Conservation (phyloP, 208 protist species). For the Leishmania amazonensis region DNA sequence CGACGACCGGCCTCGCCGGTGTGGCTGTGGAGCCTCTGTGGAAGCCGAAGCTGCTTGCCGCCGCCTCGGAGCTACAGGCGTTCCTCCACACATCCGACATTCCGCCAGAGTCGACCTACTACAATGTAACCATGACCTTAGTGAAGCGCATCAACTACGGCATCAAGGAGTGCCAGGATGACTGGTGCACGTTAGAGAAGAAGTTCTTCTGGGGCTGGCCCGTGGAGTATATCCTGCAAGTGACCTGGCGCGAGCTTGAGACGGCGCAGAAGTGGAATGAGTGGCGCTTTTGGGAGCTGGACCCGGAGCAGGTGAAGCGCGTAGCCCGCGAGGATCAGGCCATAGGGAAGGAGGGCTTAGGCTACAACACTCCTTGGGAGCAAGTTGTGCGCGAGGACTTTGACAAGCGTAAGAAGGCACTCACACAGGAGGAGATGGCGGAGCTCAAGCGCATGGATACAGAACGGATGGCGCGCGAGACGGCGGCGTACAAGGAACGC, state of each 20-base stretch:
- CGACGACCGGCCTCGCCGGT: slow-evolving; percentile 87
- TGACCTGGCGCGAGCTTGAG: slow-evolving; percentile 91
- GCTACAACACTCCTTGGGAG: slow-evolving; percentile 89
- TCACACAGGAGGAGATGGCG: slow-evolving; percentile 93
- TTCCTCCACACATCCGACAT: slow-evolving; percentile 88
- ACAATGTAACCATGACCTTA: slow-evolving; percentile 91
- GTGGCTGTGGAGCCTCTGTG: slow-evolving; percentile 91
- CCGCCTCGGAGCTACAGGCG: slow-evolving; percentile 79
- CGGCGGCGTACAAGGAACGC: slow-evolving; percentile 89
- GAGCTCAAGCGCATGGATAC: slow-evolving; percentile 94
- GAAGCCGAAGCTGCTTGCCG: slow-evolving; percentile 91
- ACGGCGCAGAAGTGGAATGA: slow-evolving; percentile 94
- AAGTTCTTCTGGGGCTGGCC: slow-evolving; percentile 93
- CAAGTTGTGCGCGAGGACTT: slow-evolving; percentile 92
- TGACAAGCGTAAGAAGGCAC: slow-evolving; percentile 92
- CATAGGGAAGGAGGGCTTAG: slow-evolving; percentile 85
- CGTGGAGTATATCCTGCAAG: slow-evolving; percentile 91
- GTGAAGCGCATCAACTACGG: slow-evolving; percentile 91
- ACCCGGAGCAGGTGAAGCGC: slow-evolving; percentile 93
- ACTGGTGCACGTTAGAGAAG: slow-evolving; percentile 92
- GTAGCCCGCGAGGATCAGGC: slow-evolving; percentile 88
- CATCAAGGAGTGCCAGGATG: slow-evolving; percentile 88
- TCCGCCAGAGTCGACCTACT: slow-evolving; percentile 91
- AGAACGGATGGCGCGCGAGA: slow-evolving; percentile 91
- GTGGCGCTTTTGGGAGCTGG: slow-evolving; percentile 92